Evolutionary conservation across 371 early-diverging fungal species (phyloP), one percentile per base, ranked within the genome.

Genomic region (Thermomucor indicae-seudaticae): DNA sequence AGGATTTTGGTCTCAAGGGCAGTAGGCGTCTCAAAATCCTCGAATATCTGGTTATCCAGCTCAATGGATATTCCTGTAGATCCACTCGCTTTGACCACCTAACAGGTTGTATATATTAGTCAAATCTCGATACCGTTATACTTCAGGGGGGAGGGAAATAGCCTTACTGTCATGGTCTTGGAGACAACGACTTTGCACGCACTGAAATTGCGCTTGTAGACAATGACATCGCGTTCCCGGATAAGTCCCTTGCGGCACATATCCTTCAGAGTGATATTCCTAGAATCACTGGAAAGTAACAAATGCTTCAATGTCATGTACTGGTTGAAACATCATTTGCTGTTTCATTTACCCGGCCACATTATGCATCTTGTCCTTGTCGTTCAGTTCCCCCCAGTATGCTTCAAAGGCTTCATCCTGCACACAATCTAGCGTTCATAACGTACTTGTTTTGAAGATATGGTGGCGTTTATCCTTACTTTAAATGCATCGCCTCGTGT

Each of bases 11-110:
- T 76, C 50, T 76, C 76, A 44, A 76, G 43, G 1, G 76, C 72
- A 22, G 76, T 76, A 1, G 76, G 76, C 1, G 76, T 76, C 51
- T 76, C 76, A 61, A 76, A 72, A 22, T 72, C 76, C 51, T 72
- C 68, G 52, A 64, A 76, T 2, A 67, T 56, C 34, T 72, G 58
- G 34, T 62, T 63, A 29, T 66, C 76, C 39, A 76, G 38, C 22
- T 65, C 46, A 31, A 76, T 72, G 6, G 76, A 70, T 4, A 76
- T 60, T 3, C 76, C 76, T n/a, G 67, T 55, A 6, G 64, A 43
- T 4, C 75, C 75, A 58, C 60, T 61, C 12, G 75, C 75, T 41
- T 69, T 69, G 14, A 75, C 60, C 12, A 75, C 74, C 74, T 73
- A 49, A 17, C n/a, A n/a, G 17, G 22, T 30, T 43, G 29, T n/a